phyloP scores from a whole-genome alignment of 371 early-diverging fungal species.

The Chytridiales sp. region DNA sequence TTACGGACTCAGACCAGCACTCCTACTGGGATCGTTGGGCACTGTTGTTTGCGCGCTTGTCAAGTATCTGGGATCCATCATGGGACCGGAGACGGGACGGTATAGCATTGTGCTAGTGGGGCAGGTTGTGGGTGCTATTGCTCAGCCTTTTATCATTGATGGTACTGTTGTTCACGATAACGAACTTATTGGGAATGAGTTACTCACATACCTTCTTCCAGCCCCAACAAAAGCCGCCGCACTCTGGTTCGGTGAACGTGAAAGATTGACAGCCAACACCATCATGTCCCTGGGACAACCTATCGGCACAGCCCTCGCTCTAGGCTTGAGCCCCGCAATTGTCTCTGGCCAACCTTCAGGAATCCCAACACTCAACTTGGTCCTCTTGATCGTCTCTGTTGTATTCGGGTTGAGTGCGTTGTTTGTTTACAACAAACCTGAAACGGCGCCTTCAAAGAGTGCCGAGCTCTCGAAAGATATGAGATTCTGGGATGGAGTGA shows the following conservation, averaged over 20 bases:
- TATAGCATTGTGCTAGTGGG: constrained; percentile 56
- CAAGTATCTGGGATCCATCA: constrained; percentile 54
- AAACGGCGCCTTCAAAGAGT: constrained; percentile 45
- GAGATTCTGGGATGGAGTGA: constrained; percentile 47
- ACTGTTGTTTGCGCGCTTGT: constrained; percentile 60
- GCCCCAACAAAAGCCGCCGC: constrained; percentile 51
- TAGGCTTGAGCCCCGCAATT: constrained; percentile 55
- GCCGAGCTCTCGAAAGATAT: constrained; percentile 6
- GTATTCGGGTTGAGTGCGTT: constrained; percentile 37
- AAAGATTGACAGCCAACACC: constrained; percentile 65
- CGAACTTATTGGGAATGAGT: not conserved
- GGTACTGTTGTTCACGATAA: constrained; percentile 3
- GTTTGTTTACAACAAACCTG: constrained; percentile 48
- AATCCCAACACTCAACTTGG: constrained; percentile 22
- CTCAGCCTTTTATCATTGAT: constrained; percentile 63
- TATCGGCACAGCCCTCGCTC: constrained; percentile 57
- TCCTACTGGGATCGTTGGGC: constrained; percentile 50
- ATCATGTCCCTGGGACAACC: constrained; percentile 50
- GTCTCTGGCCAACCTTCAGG: constrained; percentile 33
- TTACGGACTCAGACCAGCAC: constrained; percentile 31
- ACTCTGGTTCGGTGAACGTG: constrained; percentile 65
- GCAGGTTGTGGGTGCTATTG: constrained; percentile 59
- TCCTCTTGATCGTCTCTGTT: constrained; percentile 25
- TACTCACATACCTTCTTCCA: not conserved
- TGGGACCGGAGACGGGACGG: constrained; percentile 40